Evolutionary conservation across 345 rosid genomes (phyloP).

Genomic region (Microthlaspi erraticum): DNA sequence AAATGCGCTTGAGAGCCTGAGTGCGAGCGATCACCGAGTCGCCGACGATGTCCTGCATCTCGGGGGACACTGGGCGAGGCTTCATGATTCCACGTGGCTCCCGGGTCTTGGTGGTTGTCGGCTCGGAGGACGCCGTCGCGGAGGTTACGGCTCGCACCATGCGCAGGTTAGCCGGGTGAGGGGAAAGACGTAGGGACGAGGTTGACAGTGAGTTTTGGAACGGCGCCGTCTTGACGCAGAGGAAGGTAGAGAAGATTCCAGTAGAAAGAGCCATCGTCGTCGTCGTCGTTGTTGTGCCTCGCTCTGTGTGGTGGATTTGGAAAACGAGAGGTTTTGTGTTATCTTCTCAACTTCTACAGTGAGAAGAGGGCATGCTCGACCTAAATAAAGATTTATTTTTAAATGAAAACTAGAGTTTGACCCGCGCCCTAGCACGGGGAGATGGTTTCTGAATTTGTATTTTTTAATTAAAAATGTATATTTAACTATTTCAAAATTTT

Average conservation of each 20-base stretch:
- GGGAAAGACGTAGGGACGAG: slow-evolving; percentile 18
- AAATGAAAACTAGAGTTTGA: no score
- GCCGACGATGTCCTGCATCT: slow-evolving; percentile 87
- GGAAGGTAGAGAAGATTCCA: slow-evolving; percentile 49
- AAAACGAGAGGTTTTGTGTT: slow-evolving; percentile 50
- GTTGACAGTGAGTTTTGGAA: slow-evolving; percentile 32
- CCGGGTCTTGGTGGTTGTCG: slow-evolving; percentile 52
- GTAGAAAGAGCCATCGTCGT: slow-evolving; percentile 58
- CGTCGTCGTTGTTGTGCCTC: not conserved
- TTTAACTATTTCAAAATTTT: no score
- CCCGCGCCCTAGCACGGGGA: no score
- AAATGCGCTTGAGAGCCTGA: slow-evolving; percentile 79
- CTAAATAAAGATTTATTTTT: not conserved
- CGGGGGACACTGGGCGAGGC: slow-evolving; percentile 85
- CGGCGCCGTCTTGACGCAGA: slow-evolving; percentile 52
- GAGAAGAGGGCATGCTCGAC: slow-evolving; percentile 2
- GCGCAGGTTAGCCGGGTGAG: slow-evolving; percentile 40
- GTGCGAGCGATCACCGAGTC: slow-evolving; percentile 87
- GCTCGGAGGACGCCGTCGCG: slow-evolving; percentile 61
- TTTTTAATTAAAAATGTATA: no score
- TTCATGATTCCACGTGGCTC: slow-evolving; percentile 83
- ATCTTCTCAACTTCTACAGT: slow-evolving; percentile 18
- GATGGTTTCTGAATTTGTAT: no score
- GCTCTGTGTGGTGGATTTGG: slow-evolving; percentile 20
- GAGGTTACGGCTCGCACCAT: slow-evolving; percentile 51